Base-by-base conservation (phyloP, 768 basidiomycete genomes). In the Suillus paluster region DNA sequence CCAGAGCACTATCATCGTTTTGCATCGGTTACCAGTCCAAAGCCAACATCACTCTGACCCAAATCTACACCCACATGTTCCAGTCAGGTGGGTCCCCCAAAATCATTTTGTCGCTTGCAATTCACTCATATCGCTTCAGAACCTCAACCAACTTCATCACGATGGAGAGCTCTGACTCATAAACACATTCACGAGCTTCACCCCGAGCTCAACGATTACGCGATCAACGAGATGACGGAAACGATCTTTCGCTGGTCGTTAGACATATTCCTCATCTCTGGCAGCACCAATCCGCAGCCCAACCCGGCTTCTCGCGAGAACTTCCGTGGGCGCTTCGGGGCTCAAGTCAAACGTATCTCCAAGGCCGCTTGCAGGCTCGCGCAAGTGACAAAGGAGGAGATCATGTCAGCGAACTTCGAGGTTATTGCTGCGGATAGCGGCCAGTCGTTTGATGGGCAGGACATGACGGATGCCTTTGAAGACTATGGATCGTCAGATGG, bases 391-490 rank as follows among this genome's bases (percentile, higher is more conserved):
- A 79, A 84, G 54, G 90, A 93, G 67, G 90, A 91, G 63, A 90
- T 91, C 68, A 83, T 93, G 79, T 89, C 87, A 3, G 89, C 90
- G 2, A 86, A 82, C 61, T 93, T 92, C 67, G 89, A 92, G 66
- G 81, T 92, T 39, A 73, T 89, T 44, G 81, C 85, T 21, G 83
- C 86, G 2, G 86, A 89, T 61, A 80, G 83, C 36, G 83, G 83
- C 3, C 77, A 78, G 19, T 14, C 73, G 12, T 88, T 85, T 67
- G 81, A 86, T 58, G 72, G 75, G 4, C 75, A 78, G 23, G 77
- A 77, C 34, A 89, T 89, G 87, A 68, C 73, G 30, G 87, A 90
- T 69, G 84, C 84, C 46, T 91, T 90, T 74, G 86, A 84, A 45
- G 83, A 85, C 46, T 86, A 86, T 64, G 82, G 78, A 10, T 69